Conservation (phyloP, 1,284 basidiomycete species). For the Ceratorhiza oryzae-sativae region DNA sequence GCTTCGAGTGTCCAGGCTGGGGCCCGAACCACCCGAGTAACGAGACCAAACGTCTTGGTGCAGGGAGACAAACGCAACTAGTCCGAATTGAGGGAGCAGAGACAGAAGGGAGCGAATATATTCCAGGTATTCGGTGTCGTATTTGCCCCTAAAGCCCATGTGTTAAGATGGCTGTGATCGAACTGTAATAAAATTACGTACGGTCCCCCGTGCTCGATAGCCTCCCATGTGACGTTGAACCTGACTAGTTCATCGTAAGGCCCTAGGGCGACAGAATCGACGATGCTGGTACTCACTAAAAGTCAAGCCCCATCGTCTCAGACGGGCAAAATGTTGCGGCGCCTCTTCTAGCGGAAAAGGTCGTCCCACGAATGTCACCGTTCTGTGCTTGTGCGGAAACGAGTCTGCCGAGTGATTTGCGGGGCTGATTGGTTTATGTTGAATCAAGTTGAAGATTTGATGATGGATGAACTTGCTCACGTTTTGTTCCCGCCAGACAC, state of each 20-base stretch:
- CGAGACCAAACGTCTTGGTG: conserved; percentile 97
- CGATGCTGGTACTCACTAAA: conserved; percentile 64
- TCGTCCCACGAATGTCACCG: conserved; percentile 79
- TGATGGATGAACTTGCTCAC: conserved; percentile 58
- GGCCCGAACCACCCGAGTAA: conserved; percentile 87
- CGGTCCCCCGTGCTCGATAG: conserved; percentile 90
- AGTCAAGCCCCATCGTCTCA: conserved; percentile 85
- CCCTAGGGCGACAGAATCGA: no score
- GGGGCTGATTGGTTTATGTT: conserved; percentile 12
- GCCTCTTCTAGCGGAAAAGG: conserved; percentile 88
- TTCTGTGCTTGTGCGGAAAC: conserved; percentile 67
- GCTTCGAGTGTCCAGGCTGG: conserved; percentile 89
- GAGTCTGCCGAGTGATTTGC: conserved; percentile 59
- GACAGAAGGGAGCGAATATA: conserved; percentile 80
- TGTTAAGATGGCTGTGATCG: not conserved
- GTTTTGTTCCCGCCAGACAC: conserved; percentile 81
- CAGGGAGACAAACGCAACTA: conserved; percentile 81
- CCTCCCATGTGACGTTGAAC: conserved; percentile 96
- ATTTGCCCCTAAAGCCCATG: conserved; percentile 65
- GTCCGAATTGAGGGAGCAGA: conserved; percentile 79
- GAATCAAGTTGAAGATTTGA: not conserved
- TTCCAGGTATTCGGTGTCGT: conserved; percentile 82
- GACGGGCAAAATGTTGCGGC: conserved; percentile 77
- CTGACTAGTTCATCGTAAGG: conserved; percentile 60
- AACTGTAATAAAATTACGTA: conserved; percentile 55